Evolutionary conservation across 257 asterid species (phyloP).

Genomic region (Schizonepeta tenuifolia): DNA sequence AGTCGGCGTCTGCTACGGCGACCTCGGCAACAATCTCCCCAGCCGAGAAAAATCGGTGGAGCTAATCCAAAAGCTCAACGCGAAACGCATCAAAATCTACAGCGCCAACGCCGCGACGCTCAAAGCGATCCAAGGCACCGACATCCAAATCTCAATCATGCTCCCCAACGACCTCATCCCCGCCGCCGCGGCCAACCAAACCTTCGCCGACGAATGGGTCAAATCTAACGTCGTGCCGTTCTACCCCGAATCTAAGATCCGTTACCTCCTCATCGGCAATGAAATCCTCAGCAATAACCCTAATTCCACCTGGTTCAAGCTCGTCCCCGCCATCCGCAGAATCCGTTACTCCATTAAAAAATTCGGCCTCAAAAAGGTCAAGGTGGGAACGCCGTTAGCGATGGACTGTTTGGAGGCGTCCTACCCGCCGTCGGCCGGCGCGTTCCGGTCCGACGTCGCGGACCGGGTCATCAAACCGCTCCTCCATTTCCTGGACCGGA

Average conservation of each 20-base stretch:
- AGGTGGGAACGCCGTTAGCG: constrained; percentile 85
- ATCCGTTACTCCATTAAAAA: constrained; percentile 65
- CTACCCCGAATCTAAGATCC: constrained; percentile 72
- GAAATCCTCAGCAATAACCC: constrained; percentile 79
- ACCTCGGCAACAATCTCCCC: constrained; percentile 87
- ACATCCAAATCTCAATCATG: constrained; percentile 80
- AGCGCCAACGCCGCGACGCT: constrained; percentile 70
- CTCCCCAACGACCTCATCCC: constrained; percentile 78
- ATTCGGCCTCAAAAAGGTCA: constrained; percentile 56
- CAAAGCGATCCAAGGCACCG: constrained; percentile 58
- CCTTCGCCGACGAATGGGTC: constrained; percentile 80
- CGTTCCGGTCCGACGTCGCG: constrained; percentile 65
- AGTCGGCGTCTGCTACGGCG: constrained; percentile 89
- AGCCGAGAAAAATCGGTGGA: constrained; percentile 53
- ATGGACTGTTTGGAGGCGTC: constrained; percentile 79
- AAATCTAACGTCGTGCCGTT: constrained; percentile 60
- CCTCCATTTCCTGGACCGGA: constrained; percentile 59
- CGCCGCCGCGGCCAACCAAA: constrained; percentile 63
- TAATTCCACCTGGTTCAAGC: constrained; percentile 76
- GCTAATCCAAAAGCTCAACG: constrained; percentile 62
- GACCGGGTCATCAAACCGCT: constrained; percentile 62
- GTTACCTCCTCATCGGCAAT: constrained; percentile 89
- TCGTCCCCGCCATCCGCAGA: constrained; percentile 85
- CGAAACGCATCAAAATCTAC: constrained; percentile 79
- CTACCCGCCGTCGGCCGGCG: constrained; percentile 79